Percentiles rank a stretch among this genome's conserved stretches.
Evolutionary conservation across 2,329 filamentous ascomycete genomes (phyloP).

Genomic region (Colletotrichum sp.): DNA sequence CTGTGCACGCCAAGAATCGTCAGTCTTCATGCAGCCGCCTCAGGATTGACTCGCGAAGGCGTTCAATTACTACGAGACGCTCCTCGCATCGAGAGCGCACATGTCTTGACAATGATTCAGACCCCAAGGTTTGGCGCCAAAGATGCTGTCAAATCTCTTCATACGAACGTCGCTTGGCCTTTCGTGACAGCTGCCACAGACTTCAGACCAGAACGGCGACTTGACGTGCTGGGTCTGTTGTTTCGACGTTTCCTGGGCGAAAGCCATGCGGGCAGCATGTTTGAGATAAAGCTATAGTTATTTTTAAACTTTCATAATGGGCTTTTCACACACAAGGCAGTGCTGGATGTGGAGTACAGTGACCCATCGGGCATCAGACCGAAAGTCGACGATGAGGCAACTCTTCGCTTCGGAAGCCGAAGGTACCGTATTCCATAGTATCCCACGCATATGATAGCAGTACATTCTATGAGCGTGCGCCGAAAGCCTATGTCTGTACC

Average conservation of each 20-base stretch:
- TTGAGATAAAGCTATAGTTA: not conserved
- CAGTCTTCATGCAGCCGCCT: not conserved
- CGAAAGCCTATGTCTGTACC: not conserved
- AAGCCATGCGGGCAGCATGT: not conserved
- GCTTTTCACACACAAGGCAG: not conserved
- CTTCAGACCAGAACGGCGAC: not conserved
- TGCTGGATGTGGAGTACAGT: not conserved
- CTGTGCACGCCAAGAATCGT: conserved; percentile 4
- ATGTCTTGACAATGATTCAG: not conserved
- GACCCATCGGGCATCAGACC: not conserved
- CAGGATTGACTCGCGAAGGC: conserved; percentile 1
- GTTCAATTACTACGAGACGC: not conserved
- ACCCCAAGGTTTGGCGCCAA: not conserved
- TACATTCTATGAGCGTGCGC: not conserved
- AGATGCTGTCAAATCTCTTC: not conserved
- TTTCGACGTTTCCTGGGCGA: not conserved
- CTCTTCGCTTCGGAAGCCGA: not conserved
- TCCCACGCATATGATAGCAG: not conserved
- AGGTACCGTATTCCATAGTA: not conserved
- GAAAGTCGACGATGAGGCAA: not conserved
- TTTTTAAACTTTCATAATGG: conserved; percentile 8
- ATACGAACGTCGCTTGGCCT: not conserved
- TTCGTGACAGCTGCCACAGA: not conserved
- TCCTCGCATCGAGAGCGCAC: not conserved
- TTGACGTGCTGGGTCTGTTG: not conserved